Conservation (phyloP, 2,329 filamentous ascomycete genomes). For the Verticillium tricorpus region DNA sequence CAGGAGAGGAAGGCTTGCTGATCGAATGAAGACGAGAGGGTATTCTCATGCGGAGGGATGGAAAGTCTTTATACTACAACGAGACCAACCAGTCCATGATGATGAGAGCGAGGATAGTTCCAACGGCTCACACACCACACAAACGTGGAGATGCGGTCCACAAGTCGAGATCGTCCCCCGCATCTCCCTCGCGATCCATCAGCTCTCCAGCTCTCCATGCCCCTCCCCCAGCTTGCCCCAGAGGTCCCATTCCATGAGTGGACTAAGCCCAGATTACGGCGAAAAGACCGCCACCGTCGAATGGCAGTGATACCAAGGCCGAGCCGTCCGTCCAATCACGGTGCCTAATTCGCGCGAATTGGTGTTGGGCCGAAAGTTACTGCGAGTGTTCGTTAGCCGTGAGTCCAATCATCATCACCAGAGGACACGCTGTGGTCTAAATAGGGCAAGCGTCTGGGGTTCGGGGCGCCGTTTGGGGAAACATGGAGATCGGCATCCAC, state of each 20-base stretch:
- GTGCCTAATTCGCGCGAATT: not conserved
- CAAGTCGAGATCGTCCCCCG: not conserved
- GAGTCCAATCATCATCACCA: not conserved
- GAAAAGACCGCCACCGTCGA: not conserved
- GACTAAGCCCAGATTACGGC: not conserved
- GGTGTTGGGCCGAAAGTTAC: not conserved
- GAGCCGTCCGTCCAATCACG: not conserved
- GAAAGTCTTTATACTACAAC: not conserved
- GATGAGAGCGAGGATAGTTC: not conserved
- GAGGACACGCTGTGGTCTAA: not conserved
- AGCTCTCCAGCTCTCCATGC: not conserved
- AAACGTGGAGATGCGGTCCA: not conserved
- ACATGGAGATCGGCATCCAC: not conserved
- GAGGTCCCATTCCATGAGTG: not conserved
- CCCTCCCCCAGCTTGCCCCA: not conserved
- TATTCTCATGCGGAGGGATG: not conserved
- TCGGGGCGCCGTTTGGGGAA: not conserved
- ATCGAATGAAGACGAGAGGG: not conserved
- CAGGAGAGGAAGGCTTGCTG: not conserved
- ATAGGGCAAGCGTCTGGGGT: not conserved
- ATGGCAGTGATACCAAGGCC: not conserved
- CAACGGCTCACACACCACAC: not conserved
- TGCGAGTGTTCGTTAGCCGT: not conserved
- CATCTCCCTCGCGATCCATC: not conserved
- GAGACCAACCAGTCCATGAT: not conserved